phyloP scores from a whole-genome alignment of 495 filamentous ascomycete species.

The Lepidopterella palustris region DNA sequence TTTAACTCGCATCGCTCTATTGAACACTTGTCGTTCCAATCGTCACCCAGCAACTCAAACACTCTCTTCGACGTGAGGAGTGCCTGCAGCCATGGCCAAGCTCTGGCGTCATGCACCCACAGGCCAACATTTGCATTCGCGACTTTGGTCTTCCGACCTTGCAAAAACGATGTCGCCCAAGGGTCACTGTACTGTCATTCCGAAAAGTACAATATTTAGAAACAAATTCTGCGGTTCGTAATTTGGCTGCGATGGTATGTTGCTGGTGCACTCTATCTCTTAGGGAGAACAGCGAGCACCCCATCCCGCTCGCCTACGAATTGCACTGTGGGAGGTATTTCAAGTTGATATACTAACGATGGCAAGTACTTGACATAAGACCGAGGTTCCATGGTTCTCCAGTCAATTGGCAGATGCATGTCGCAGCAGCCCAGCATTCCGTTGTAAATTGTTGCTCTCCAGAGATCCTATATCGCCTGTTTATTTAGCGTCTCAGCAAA shows the following conservation, averaged over 20 bases:
- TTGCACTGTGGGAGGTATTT: conserved; percentile 1
- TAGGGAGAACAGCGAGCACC: conserved; percentile 2
- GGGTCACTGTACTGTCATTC: conserved; percentile 9
- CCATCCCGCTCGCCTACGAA: conserved; percentile 2
- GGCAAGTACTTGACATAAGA: conserved; percentile 19
- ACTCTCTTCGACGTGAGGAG: conserved; percentile 25
- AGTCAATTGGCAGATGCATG: conserved; percentile 17
- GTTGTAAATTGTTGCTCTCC: conserved; percentile 15
- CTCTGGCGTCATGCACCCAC: conserved; percentile 23
- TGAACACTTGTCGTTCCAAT: conserved; percentile 24
- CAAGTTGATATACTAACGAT: conserved; percentile 1
- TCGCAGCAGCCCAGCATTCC: conserved; percentile 19
- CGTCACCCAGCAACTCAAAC: conserved; percentile 29
- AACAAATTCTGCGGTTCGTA: conserved; percentile 6
- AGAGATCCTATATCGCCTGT: conserved; percentile 3
- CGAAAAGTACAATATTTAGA: neutral
- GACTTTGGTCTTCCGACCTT: conserved; percentile 35
- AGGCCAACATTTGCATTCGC: conserved; percentile 32
- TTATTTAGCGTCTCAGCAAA: conserved; percentile 13
- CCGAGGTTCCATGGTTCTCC: conserved; percentile 18
- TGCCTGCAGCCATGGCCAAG: conserved; percentile 32
- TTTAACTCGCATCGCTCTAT: conserved; percentile 29
- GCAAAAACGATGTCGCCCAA: conserved; percentile 30
- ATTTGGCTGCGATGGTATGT: conserved; percentile 2
- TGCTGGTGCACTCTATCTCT: conserved; percentile 7